These are phyloP conservation scores for Striga hermonthica DNA, from an alignment of 305 asterid genomes.

Conservation along the genomic window DNA sequence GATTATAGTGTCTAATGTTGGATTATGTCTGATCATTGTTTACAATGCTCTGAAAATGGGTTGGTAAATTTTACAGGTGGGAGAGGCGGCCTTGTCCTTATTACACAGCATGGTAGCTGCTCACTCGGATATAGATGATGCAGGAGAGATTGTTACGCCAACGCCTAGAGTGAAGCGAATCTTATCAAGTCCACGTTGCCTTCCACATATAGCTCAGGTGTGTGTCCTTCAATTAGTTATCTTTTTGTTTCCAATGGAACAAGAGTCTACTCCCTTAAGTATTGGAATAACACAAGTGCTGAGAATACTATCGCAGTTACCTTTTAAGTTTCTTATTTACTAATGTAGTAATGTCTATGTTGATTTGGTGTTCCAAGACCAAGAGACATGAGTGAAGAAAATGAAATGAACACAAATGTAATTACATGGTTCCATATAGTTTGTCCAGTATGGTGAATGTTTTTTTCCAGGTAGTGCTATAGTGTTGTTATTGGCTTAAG, in stretches of 20 bases:
- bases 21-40: constrained; percentile 24
- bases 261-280: constrained; percentile 22
- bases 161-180: constrained; percentile 95
- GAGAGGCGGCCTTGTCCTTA: constrained; percentile 84
- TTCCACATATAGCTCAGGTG: constrained; percentile 96
- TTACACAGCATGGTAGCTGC: constrained; percentile 98
- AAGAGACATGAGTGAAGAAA: not conserved
- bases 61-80: constrained; percentile 56
- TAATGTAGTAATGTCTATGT: constrained; percentile 2
- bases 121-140: constrained; percentile 97
- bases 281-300: constrained; percentile 23
- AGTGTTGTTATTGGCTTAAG: not conserved
- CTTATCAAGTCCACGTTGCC: constrained; percentile 90
- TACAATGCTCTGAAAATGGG: constrained; percentile 26
- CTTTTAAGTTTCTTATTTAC: not conserved
- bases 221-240: constrained; percentile 20
- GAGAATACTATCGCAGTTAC: constrained; percentile 1
- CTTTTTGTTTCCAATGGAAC: constrained; percentile 16
- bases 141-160: constrained; percentile 98
- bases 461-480: constrained; percentile 8
- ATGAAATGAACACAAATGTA: not conserved
- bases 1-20: constrained; percentile 21
- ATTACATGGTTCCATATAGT: constrained; percentile 7
- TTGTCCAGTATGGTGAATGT: not conserved
- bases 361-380: constrained; percentile 20